Conservation (phyloP, 441 rosid genomes). For the Jatropha multifida region DNA sequence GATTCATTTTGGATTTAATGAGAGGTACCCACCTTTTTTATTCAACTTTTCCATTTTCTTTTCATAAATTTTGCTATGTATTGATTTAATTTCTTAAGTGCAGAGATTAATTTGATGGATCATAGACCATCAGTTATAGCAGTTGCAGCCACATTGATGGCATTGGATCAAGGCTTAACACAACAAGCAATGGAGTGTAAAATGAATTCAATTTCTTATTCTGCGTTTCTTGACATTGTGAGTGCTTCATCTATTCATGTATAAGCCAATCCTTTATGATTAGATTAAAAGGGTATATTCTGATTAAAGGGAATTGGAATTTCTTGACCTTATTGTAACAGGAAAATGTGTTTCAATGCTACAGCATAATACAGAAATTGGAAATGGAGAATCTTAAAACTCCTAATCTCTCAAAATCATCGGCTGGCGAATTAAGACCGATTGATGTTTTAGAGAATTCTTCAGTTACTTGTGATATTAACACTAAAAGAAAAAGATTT, state of each 20-base stretch:
- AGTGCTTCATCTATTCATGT: constrained; percentile 21
- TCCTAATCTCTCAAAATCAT: constrained; percentile 19
- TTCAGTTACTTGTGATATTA: constrained; percentile 26
- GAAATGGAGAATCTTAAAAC: constrained; percentile 25
- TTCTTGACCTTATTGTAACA: constrained; percentile 24
- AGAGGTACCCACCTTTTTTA: constrained; percentile 35
- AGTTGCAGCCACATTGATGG: constrained; percentile 49
- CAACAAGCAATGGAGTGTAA: constrained; percentile 38
- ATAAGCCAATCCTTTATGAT: neutral
- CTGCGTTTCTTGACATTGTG: constrained; percentile 48
- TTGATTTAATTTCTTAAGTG: constrained; percentile 5
- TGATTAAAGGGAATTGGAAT: neutral
- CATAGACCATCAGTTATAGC: constrained; percentile 58
- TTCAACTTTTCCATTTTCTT: neutral
- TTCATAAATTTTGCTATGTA: constrained; percentile 2
- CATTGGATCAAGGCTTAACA: constrained; percentile 38
- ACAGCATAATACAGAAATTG: constrained; percentile 40
- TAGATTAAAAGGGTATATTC: neutral
- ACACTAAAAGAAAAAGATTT: constrained; percentile 44
- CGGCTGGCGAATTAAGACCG: constrained; percentile 25
- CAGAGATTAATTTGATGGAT: constrained; percentile 45
- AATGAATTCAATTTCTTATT: constrained; percentile 33
- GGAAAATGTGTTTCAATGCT: constrained; percentile 57
- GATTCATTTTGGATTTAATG: constrained; percentile 36
- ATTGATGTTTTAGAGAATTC: constrained; percentile 23